Evolutionary conservation across 2,329 filamentous ascomycete species (phyloP).

Genomic region (Lecanicillium sp.): DNA sequence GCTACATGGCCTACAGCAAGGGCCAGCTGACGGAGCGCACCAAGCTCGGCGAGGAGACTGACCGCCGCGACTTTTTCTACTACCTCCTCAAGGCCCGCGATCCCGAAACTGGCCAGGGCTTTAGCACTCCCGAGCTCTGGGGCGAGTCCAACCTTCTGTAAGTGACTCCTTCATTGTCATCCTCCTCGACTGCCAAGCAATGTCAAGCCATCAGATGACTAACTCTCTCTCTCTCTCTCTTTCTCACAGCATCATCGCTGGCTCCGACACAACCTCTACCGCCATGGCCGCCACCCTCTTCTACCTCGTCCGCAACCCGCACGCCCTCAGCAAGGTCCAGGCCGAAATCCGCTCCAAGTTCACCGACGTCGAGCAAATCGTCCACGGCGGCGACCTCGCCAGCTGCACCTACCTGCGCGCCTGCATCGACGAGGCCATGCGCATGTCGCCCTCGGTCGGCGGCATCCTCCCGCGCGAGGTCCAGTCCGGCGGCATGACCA

Average conservation of each 20-base stretch:
- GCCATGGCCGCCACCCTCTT: slow-evolving; percentile 56
- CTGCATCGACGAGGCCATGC: slow-evolving; percentile 59
- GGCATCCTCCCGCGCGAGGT: slow-evolving; percentile 53
- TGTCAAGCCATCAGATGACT: too few relatives aligned
- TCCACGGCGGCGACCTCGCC: slow-evolving; percentile 39
- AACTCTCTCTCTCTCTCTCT: not conserved
- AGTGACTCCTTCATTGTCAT: too few relatives aligned
- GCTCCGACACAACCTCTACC: slow-evolving; percentile 64
- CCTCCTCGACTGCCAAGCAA: too few relatives aligned
- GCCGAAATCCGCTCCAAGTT: slow-evolving; percentile 47
- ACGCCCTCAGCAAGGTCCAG: slow-evolving; percentile 36
- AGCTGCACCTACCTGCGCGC: slow-evolving; percentile 52
- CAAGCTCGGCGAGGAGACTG: slow-evolving; percentile 55
- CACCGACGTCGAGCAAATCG: slow-evolving; percentile 43
- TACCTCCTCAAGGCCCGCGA: slow-evolving; percentile 64
- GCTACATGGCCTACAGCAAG: slow-evolving; percentile 65
- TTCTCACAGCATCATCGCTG: slow-evolving; percentile 51
- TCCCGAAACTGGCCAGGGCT: slow-evolving; percentile 60
- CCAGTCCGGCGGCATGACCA: slow-evolving; percentile 41
- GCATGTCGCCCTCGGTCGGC: slow-evolving; percentile 52
- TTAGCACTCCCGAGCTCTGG: slow-evolving; percentile 59
- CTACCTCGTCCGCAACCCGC: slow-evolving; percentile 48
- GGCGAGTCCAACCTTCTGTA: slow-evolving; percentile 60
- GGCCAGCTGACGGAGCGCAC: slow-evolving; percentile 58
- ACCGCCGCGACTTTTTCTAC: slow-evolving; percentile 68